Evolutionary conservation across 202 grass and related monocot species (phyloP), one percentile per base, ranked within the genome.

Genomic region (Bolboschoenoplectus hybrid): DNA sequence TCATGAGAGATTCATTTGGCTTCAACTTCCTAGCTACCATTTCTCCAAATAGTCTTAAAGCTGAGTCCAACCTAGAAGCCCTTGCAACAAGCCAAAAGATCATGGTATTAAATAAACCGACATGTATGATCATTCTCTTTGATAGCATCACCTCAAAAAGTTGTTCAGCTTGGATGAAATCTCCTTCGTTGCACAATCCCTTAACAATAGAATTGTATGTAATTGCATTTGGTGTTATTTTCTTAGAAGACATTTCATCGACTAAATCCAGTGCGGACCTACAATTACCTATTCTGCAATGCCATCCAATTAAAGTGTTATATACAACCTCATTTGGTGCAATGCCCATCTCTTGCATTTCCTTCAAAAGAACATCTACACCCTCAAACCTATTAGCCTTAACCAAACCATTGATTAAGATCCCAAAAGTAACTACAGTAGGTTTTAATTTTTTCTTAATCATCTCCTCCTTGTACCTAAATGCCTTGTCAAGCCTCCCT

Each of bases 1-100:
- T 97, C 91, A 95, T 87, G 64, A 97, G 83, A 89, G 89, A 78
- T 80, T 92, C 89, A 89, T 97, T 97, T 51, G 91, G 95, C 87
- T 80, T 83, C 80, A 97, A 73, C 84, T 88, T 88, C 81, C 92
- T 92, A 35, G 79, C 63, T 85, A 92, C 34, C 95, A 97, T 95
- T 88, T 92, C 88, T 36, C 53, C 74, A 83, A 80, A 81, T 75
- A 95, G 58, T 56, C 64, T 87, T 74, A 91, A 67, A 49, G 89
- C 88, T 70, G 88, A 89, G 65, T 95, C 85, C 83, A 95, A 63
- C 87, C 81, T 92, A 67, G 65, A 66, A 47, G 83, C 82, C 8
- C 73, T 91, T 80, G 20, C 85, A 62, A 93, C 81, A 89, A 93
- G 83, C 88, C 86, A 90, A 55, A 91, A 88, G 82, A 97, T 76